Percentiles rank a stretch among this genome's conserved stretches.
phyloP scores from a whole-genome alignment of 1,284 basidiomycete species.

The Malassezia brasiliensis region DNA sequence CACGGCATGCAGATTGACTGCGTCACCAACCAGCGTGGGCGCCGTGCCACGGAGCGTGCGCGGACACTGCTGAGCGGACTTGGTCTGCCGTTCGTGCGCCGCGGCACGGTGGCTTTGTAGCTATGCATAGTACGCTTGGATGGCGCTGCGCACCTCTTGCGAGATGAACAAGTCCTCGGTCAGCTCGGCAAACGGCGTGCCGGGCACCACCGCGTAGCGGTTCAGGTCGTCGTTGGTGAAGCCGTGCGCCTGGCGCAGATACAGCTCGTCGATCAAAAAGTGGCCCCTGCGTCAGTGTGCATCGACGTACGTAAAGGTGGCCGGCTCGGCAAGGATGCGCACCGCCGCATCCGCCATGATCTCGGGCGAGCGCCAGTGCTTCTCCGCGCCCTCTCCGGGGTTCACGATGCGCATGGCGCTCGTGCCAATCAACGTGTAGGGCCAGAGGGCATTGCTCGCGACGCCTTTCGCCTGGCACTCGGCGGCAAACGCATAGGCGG shows the following conservation, averaged over 20 bases:
- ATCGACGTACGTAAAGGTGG: constrained; percentile 1
- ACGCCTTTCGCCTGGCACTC: constrained; percentile 29
- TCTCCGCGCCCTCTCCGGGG: constrained; percentile 26
- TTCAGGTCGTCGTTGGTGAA: constrained; percentile 22
- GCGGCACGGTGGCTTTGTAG: constrained; percentile 19
- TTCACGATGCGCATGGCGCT: constrained; percentile 38
- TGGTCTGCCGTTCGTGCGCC: constrained; percentile 42
- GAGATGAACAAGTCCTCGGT: constrained; percentile 43
- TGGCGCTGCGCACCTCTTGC: constrained; percentile 29
- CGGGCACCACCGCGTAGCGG: constrained; percentile 22
- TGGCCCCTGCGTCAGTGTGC: constrained; percentile 20
- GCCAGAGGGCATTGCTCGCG: constrained; percentile 37
- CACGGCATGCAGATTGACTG: constrained; percentile 46
- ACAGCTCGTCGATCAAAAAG: constrained; percentile 44
- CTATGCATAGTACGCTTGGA: constrained; percentile 15
- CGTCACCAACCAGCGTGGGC: constrained; percentile 44
- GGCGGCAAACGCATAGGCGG: constrained; percentile 36
- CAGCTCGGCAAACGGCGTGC: constrained; percentile 24
- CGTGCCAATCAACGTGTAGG: constrained; percentile 36
- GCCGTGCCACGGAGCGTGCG: constrained; percentile 38
- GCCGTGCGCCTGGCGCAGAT: constrained; percentile 26
- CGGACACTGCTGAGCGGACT: constrained; percentile 38
- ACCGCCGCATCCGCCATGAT: constrained; percentile 43
- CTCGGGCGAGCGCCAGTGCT: constrained; percentile 25
- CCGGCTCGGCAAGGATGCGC: constrained; percentile 31